Evolutionary conservation across 495 filamentous ascomycete genomes (phyloP).

Genomic region (Daldinia vernicosa): DNA sequence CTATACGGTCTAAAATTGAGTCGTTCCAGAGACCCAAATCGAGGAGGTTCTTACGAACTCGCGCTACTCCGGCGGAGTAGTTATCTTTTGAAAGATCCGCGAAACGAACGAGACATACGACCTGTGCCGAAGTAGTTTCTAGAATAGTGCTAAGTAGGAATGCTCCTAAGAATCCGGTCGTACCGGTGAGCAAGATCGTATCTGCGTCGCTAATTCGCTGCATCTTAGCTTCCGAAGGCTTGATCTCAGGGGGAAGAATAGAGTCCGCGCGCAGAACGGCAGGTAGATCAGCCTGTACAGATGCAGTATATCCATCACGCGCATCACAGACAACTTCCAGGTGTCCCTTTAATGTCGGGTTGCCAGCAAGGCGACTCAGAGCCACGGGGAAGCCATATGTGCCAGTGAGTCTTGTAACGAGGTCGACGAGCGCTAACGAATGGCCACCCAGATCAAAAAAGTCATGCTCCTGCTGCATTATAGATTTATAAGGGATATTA

Average conservation of each 20-base stretch:
- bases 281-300: constrained; percentile 71
- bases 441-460: constrained; percentile 79
- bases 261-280: constrained; percentile 67
- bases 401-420: constrained; percentile 65
- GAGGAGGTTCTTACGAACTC: constrained; percentile 69
- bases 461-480: constrained; percentile 66
- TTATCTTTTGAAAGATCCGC: constrained; percentile 64
- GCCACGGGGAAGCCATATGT: constrained; percentile 70
- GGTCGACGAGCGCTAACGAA: constrained; percentile 71
- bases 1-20: constrained; percentile 72
- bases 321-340: constrained; percentile 65
- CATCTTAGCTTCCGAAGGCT: constrained; percentile 55
- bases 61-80: constrained; percentile 61
- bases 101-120: constrained; percentile 73
- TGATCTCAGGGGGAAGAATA: constrained; percentile 66
- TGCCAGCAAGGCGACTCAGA: constrained; percentile 68
- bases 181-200: constrained; percentile 58
- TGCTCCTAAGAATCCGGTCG: constrained; percentile 54
- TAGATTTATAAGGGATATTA: constrained; percentile 59
- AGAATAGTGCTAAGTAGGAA: constrained; percentile 53
- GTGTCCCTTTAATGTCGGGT: constrained; percentile 68
- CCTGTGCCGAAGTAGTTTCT: constrained; percentile 65
- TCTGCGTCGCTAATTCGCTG: constrained; percentile 64
- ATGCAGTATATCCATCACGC: constrained; percentile 70
- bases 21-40: constrained; percentile 73